A percentile compares a stretch with the other conserved stretches of the same genome.
Evolutionary conservation across 23 red algal genomes (phyloP).

Genomic region (Gracilaria domingensis): DNA sequence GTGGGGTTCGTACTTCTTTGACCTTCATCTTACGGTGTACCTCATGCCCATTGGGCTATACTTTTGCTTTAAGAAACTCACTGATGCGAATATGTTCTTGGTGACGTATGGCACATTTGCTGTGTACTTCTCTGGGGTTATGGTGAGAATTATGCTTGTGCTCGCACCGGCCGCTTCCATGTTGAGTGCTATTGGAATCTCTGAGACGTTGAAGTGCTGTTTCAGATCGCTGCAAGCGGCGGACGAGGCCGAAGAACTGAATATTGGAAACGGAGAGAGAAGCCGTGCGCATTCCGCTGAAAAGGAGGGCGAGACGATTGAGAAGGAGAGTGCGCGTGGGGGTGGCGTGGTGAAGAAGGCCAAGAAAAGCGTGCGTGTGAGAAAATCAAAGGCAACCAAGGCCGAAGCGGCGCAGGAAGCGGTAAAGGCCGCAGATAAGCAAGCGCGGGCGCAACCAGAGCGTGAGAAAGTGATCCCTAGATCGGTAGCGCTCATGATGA

Average conservation of each 20-base stretch:
- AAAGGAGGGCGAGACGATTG: not conserved
- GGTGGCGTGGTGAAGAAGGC: not conserved
- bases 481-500: slow-evolving; percentile 60
- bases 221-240: slow-evolving; percentile 63
- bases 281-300: not conserved
- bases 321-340: not conserved
- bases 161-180: slow-evolving; percentile 93
- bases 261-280: not conserved
- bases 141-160: slow-evolving; percentile 99
- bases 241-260: slow-evolving; percentile 21
- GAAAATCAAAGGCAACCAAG: slow-evolving; percentile 30
- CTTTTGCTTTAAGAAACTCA: slow-evolving; percentile 88
- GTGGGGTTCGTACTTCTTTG: slow-evolving; percentile 99
- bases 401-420: not conserved
- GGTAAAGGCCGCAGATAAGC: not conserved
- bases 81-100: slow-evolving; percentile 88
- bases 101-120: slow-evolving; percentile 93
- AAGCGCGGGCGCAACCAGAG: not conserved
- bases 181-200: slow-evolving; percentile 88
- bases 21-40: slow-evolving; percentile 90
- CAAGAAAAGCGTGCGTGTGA: not conserved
- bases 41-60: slow-evolving; percentile 95
- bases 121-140: slow-evolving; percentile 98
- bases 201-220: slow-evolving; percentile 70
- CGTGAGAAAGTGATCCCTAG: slow-evolving; percentile 33